phyloP scores from a whole-genome alignment of 2,329 filamentous ascomycete genomes.

The Claviceps sp. region DNA sequence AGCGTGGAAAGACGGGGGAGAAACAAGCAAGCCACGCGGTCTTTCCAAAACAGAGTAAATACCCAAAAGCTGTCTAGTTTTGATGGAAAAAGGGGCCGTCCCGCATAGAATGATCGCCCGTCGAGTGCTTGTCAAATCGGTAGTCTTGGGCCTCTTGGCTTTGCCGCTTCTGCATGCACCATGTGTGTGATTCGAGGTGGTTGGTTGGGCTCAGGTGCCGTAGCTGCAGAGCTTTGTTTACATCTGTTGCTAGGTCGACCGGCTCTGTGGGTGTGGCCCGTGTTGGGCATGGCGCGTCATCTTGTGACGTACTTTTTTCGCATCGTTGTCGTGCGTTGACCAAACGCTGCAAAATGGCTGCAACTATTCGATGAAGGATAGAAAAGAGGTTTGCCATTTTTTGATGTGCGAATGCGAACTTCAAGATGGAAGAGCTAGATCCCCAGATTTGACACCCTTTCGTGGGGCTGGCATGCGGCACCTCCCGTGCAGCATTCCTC shows the following conservation, averaged over 20 bases:
- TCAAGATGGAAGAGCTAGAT: neutral
- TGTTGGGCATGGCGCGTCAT: neutral
- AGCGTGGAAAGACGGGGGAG: neutral
- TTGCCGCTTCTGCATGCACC: conserved; percentile 1
- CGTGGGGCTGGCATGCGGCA: conserved; percentile 5
- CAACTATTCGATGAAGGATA: neutral
- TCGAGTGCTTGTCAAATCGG: neutral
- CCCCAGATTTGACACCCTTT: neutral
- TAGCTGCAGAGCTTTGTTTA: conserved; percentile 19
- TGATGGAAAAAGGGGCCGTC: neutral
- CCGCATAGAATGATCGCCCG: neutral
- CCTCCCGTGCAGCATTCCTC: neutral
- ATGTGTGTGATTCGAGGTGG: conserved; percentile 16
- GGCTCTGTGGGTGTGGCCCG: neutral
- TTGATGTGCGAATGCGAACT: neutral
- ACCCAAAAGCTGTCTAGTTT: neutral
- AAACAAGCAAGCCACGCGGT: neutral
- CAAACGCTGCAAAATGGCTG: neutral
- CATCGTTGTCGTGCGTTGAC: neutral
- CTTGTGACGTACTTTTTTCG: neutral
- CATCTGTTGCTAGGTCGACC: conserved; percentile 21
- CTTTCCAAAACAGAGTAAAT: neutral
- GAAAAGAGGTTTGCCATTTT: no score
- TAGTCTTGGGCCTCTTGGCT: no score
- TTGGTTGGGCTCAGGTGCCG: conserved; percentile 13